Percentiles rank a stretch among this genome's conserved stretches.
phyloP scores from a whole-genome alignment of 2,329 filamentous ascomycete genomes.

The Colletotrichum tropicale region DNA sequence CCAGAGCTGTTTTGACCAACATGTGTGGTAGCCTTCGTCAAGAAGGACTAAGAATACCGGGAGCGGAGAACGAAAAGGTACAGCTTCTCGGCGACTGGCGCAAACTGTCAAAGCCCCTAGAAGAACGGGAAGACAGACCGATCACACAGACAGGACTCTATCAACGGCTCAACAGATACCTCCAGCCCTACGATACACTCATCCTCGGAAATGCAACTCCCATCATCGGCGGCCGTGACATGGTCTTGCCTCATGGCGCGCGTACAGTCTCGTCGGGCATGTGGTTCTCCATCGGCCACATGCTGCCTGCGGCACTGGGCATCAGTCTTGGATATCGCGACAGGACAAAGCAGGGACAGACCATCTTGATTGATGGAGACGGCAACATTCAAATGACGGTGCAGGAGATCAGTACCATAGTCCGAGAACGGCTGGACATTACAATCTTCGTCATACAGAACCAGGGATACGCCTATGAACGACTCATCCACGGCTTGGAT shows the following conservation, averaged over 20 bases:
- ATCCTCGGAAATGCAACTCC: slow-evolving; percentile 53
- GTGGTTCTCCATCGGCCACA: slow-evolving; percentile 67
- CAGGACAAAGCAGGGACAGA: slow-evolving; percentile 25
- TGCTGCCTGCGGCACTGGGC: slow-evolving; percentile 61
- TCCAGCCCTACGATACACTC: background rate
- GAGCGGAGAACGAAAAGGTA: background rate
- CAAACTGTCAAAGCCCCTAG: background rate
- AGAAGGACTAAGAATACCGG: background rate
- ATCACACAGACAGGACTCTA: background rate
- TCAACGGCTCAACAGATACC: background rate
- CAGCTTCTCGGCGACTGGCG: background rate
- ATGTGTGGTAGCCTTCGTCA: background rate
- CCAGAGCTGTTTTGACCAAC: background rate
- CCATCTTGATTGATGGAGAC: slow-evolving; percentile 65
- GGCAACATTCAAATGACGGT: slow-evolving; percentile 71
- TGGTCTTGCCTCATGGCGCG: slow-evolving; percentile 51
- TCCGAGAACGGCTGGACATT: slow-evolving; percentile 54
- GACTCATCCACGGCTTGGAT: slow-evolving; percentile 60
- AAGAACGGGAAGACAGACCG: background rate
- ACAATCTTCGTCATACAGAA: slow-evolving; percentile 61
- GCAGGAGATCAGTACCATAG: slow-evolving; percentile 69
- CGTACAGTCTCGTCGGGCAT: slow-evolving; percentile 49
- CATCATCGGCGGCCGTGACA: slow-evolving; percentile 55
- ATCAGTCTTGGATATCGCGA: slow-evolving; percentile 51
- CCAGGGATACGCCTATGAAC: slow-evolving; percentile 63